These are phyloP conservation scores for Chlorella sp. DNA, from an alignment of 139 green algal genomes.

Conservation along the genomic window DNA sequence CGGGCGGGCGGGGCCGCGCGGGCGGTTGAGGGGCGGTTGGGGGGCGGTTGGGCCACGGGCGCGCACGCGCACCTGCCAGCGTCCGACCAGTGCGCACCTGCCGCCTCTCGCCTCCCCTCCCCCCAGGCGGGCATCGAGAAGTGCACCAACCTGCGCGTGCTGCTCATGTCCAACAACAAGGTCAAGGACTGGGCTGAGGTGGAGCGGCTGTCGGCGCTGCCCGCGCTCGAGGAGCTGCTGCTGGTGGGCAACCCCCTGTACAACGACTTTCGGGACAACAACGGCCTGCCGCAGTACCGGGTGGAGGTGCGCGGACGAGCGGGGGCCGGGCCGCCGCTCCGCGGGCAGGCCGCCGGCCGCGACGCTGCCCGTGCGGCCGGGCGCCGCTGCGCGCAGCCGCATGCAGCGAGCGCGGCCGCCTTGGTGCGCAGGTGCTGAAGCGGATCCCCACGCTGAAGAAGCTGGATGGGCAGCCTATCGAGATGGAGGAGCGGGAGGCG, in stretches of 20 bases:
- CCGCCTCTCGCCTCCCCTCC: background rate
- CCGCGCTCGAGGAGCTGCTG: constrained; percentile 85
- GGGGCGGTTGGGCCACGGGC: too few species aligned
- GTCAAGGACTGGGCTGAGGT: constrained; percentile 79
- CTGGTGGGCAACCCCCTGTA: constrained; percentile 89
- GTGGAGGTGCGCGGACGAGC: constrained; percentile 67
- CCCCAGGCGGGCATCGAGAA: constrained; percentile 81
- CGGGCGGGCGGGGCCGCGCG: too few species aligned
- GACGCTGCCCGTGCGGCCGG: too few species aligned
- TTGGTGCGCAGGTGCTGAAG: constrained; percentile 76
- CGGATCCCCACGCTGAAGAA: constrained; percentile 88
- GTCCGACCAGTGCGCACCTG: too few species aligned
- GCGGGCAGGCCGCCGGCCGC: too few species aligned
- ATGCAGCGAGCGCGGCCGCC: too few species aligned
- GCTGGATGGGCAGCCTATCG: constrained; percentile 87
- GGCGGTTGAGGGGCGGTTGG: too few species aligned
- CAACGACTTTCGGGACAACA: constrained; percentile 71
- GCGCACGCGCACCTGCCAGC: too few species aligned
- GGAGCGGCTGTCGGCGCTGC: constrained; percentile 65
- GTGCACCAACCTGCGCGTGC: constrained; percentile 75
- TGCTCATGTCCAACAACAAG: constrained; percentile 93
- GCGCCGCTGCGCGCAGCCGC: too few species aligned
- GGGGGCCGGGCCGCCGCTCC: too few species aligned
- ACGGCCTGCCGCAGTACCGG: constrained; percentile 67
- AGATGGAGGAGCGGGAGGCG: constrained; percentile 81